A percentile compares a stretch with the other conserved stretches of the same genome.
Conservation (phyloP, 2,329 filamentous ascomycete species). For the Aureobasidium lini region DNA sequence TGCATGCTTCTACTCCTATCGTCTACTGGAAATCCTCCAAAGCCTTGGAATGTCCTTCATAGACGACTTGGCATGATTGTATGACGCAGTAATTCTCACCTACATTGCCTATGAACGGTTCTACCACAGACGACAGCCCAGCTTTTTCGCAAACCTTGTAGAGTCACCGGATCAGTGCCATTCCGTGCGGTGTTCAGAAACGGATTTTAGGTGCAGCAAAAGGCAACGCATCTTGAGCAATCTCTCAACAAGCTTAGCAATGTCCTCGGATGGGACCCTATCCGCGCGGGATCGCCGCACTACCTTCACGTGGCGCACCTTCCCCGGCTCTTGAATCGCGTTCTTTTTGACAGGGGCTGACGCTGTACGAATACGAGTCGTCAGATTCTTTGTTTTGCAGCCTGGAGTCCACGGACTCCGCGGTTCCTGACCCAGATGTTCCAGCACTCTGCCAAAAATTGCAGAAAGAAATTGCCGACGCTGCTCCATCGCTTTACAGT, state of each 20-base stretch:
- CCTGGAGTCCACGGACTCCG: background rate
- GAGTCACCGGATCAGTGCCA: background rate
- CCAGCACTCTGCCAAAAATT: background rate
- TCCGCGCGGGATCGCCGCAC: background rate
- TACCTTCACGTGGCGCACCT: background rate
- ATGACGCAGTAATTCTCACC: background rate
- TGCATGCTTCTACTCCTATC: background rate
- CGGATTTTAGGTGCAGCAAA: background rate
- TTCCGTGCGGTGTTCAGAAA: background rate
- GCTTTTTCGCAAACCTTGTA: background rate
- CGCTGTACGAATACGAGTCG: background rate
- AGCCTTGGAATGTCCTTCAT: background rate
- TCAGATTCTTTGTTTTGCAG: background rate
- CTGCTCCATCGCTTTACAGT: background rate
- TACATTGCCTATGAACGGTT: background rate
- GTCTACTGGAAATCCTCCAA: background rate
- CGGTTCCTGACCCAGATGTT: background rate
- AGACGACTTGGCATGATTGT: background rate
- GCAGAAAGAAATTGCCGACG: background rate
- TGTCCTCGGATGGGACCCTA: background rate
- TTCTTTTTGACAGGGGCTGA: background rate
- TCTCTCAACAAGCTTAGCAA: constrained; percentile 1
- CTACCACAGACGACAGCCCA: constrained; percentile 3
- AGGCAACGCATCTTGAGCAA: background rate
- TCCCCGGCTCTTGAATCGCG: background rate